Conservation (phyloP, 2,329 filamentous ascomycete species). For the Pseudogymnoascus verrucosus region DNA sequence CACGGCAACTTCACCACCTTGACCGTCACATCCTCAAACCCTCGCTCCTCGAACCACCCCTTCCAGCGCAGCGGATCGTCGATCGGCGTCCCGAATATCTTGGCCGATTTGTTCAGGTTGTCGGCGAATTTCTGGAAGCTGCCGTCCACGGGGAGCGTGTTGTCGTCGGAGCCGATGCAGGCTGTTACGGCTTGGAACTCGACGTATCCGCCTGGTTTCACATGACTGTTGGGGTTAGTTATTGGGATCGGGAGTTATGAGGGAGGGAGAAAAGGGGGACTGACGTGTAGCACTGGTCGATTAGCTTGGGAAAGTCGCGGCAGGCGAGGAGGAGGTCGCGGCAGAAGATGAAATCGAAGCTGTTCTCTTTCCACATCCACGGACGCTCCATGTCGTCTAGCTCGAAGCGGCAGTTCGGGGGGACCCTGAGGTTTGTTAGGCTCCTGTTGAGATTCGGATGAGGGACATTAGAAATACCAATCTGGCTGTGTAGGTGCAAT, state of each 20-base stretch:
- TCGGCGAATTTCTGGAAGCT: constrained; percentile 7
- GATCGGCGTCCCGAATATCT: constrained; percentile 7
- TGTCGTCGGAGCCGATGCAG: constrained; percentile 12
- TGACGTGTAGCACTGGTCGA: constrained; percentile 13
- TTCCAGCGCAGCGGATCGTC: constrained; percentile 12
- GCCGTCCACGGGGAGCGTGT: constrained; percentile 10
- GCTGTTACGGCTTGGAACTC: constrained; percentile 14
- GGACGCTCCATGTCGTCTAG: constrained; percentile 26
- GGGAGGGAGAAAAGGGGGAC: neutral
- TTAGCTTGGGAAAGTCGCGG: constrained; percentile 14
- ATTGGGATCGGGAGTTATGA: no score
- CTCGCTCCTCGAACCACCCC: constrained; percentile 39
- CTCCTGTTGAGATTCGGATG: neutral
- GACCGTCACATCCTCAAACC: constrained; percentile 45
- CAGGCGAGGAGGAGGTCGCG: constrained; percentile 11
- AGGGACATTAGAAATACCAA: constrained; percentile 1
- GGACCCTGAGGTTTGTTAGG: constrained; percentile 12
- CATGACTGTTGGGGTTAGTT: constrained; percentile 11
- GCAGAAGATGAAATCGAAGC: constrained; percentile 7
- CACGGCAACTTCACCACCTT: constrained; percentile 41
- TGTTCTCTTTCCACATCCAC: constrained; percentile 11
- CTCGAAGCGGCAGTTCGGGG: constrained; percentile 23
- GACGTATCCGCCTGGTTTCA: constrained; percentile 15
- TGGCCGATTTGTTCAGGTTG: neutral
- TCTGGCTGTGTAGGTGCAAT: constrained; percentile 13